Base-by-base conservation (phyloP, 306 rosid species). In the Morella rubra region DNA sequence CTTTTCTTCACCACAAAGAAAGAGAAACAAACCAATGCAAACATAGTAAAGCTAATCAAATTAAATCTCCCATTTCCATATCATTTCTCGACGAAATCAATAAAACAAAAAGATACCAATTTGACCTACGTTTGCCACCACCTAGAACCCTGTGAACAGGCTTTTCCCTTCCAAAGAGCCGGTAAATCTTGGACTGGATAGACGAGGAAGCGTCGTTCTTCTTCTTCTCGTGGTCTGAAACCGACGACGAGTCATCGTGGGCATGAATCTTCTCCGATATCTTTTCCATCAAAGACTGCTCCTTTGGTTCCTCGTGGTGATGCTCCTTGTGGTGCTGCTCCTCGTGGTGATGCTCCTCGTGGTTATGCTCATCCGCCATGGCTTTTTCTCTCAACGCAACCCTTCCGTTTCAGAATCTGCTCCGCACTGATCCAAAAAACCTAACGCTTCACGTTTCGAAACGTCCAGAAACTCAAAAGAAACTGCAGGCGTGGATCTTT, bases 91-190 rank as follows among this genome's bases (percentile, higher is more conserved):
- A 6, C 8, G 12, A 14, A 10, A 44, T 42, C 46, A 59, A 14
- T 27, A 60, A 18, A 22, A 42, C 12, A 44, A 74, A 22, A 42
- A 44, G 37, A 32, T 32, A 2, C 15, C 47, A 76, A 49, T 16
- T 3, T 32, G 59, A 44, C 93, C 61, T 85, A 92, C 99, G 92
- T 87, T 88, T 92, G 84, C 99, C 99, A 1, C 99, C 99, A 18
- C 99, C 99, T 14, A 96, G 64, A 76, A 91, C 96, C 77, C 81
- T 71, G 87, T 96, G 98, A 61, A 96, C 85, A 2, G 98, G 93
- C 49, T 61, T 85, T 58, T 92, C 99, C 84, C 98, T 86, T n/a
- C 99, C 99, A 50, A 96, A 92, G 55, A 92, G 85, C 86, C 93
- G 89, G 83, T 44, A 86, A 75, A 84, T 83, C 87, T 88, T 89